These are phyloP conservation scores for Leccinum griseonigrum DNA, from an alignment of 1,284 basidiomycete genomes.

Conservation along the genomic window DNA sequence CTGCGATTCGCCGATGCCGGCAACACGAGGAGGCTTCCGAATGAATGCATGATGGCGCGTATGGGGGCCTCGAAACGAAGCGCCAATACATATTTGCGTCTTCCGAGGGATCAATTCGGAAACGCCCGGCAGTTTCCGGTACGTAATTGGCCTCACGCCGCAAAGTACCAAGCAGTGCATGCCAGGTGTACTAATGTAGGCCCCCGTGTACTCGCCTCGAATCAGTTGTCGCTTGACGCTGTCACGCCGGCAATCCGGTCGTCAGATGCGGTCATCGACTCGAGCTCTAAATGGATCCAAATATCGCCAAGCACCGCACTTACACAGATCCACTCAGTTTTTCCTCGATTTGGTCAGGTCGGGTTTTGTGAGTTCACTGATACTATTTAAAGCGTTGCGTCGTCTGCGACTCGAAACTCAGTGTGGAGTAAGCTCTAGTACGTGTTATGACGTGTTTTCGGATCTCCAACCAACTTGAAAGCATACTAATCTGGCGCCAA, in stretches of 20 bases:
- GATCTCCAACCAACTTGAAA: background rate
- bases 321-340: background rate
- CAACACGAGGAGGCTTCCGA: conserved; percentile 1
- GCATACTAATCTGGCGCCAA: background rate
- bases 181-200: background rate
- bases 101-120: background rate
- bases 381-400: no score
- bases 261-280: background rate
- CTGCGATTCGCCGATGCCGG: conserved; percentile 1
- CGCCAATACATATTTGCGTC: background rate
- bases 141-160: background rate
- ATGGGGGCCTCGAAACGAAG: no score
- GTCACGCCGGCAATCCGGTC: background rate
- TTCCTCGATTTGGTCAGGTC: background rate
- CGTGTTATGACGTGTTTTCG: background rate
- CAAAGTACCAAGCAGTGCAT: background rate
- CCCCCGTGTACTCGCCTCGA: background rate
- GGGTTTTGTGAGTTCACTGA: no score
- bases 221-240: background rate
- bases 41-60: no score
- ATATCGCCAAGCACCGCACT: background rate
- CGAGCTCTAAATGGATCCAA: background rate
- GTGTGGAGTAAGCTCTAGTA: no score
- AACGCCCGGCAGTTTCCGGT: background rate
- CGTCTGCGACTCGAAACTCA: no score